Evolutionary conservation across 2,329 filamentous ascomycete species (phyloP), one percentile per base, ranked within the genome.

Genomic region (Blastomyces silverae): DNA sequence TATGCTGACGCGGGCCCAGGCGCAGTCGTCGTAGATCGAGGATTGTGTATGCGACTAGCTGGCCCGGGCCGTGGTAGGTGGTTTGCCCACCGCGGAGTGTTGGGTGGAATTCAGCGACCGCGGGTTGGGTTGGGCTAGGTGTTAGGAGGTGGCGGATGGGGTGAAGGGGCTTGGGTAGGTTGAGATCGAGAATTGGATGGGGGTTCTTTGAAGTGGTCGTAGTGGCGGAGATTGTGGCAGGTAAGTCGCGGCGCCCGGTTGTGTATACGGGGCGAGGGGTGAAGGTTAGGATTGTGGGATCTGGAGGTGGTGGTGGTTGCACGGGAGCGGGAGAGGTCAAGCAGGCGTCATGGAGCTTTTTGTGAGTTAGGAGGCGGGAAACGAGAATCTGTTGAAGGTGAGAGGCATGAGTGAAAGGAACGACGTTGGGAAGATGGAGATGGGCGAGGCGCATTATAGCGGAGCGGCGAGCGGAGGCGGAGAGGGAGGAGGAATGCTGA

Each of bases 11-110:
- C 15, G 94, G 88, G 4, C 84, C 87, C 25, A 94, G 79, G 0
- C 79, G 78, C 69, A 91, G 84, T 13, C 84, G 82, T 64, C 85
- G 85, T 64, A 97, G 83, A 75, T 96, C 91, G n/a, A 96, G 75
- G 61, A 97, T 85, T 2, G 93, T 91, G 81, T 96, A 99, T n/a
- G 92, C 86, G 46, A 97, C 90, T 60, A 96, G 79, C 75, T 99
- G 94, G 0, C 93, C 93, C 0, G 93, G 94, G 0, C 93, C 94
- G 75, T 99, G 94, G 79, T 96, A 97, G 2, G 94, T 97, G 0
- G 91, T 92, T 69, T 96, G 87, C 0, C 94, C 94, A 67, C 94
- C 94, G 64, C 94, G 87, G n/a, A 87, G 84, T 17, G 90, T 89
- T 71, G 87, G 83, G 55, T 85, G 77, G 70, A 94, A 85, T n/a